Evolutionary conservation across 129 eudicot genomes (phyloP).

Genomic region (Flaveria brownii): DNA sequence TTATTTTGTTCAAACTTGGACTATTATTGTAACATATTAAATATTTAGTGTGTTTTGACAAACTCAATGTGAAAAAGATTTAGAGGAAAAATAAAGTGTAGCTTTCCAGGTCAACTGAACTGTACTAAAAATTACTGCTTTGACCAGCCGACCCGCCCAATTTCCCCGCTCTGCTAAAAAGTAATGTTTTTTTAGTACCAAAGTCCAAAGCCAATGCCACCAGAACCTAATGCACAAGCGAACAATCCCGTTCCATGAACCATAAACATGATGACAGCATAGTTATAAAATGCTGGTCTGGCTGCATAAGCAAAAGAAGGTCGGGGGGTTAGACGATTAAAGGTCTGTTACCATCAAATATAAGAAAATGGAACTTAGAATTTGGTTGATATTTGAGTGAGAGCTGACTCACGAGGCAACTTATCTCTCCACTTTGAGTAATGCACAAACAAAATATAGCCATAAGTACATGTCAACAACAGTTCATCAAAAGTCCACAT

Average conservation of each 20-base stretch:
- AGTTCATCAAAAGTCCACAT: slow-evolving; percentile 55
- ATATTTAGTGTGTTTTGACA: neutral
- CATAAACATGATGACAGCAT: slow-evolving; percentile 60
- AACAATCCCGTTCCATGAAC: slow-evolving; percentile 41
- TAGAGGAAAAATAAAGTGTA: neutral
- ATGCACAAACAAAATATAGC: slow-evolving; percentile 70
- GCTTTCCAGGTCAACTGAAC: neutral
- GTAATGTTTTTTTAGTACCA: slow-evolving; percentile 38
- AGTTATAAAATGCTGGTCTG: slow-evolving; percentile 71
- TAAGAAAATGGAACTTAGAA: neutral
- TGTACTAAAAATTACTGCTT: neutral
- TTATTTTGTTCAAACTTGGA: neutral
- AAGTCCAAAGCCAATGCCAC: slow-evolving; percentile 61
- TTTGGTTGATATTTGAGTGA: neutral
- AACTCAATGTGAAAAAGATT: neutral
- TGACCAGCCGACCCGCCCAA: neutral
- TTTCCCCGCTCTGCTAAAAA: neutral
- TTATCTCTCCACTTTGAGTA: slow-evolving; percentile 82
- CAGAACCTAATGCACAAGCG: slow-evolving; percentile 55
- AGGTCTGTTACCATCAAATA: neutral
- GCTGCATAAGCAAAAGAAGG: slow-evolving; percentile 47
- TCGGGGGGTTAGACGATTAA: neutral
- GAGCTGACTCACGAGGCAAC: slow-evolving; percentile 68
- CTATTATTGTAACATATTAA: neutral
- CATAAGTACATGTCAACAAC: slow-evolving; percentile 58